Conservation (phyloP, 2,329 filamentous ascomycete species). For the Fusarium mexicanum region DNA sequence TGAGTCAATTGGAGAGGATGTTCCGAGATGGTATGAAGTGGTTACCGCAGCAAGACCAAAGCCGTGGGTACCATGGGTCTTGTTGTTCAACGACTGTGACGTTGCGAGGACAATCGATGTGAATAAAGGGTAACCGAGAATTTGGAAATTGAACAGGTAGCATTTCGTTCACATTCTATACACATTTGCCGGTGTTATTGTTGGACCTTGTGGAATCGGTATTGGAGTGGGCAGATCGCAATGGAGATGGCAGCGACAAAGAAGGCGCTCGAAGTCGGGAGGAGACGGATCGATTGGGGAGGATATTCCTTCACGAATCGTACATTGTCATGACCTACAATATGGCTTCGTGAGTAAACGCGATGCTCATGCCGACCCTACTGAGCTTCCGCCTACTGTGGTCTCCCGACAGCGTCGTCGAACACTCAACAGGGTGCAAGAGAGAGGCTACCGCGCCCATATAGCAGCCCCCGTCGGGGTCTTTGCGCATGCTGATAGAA, state of each 20-base stretch:
- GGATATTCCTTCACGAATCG: rapidly evolving
- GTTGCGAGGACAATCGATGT: rapidly evolving
- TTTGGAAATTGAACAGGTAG: rapidly evolving
- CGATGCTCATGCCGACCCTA: neutral
- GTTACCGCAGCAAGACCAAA: neutral
- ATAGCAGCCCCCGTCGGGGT: rapidly evolving
- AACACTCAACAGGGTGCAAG: rapidly evolving
- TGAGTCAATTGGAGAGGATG: neutral
- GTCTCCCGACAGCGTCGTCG: rapidly evolving
- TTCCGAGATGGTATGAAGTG: neutral
- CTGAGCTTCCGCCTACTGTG: rapidly evolving
- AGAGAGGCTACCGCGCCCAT: rapidly evolving
- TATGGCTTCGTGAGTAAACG: rapidly evolving
- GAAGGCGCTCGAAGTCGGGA: rapidly evolving
- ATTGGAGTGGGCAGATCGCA: neutral
- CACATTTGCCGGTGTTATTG: rapidly evolving
- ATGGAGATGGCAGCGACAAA: rapidly evolving
- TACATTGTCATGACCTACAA: neutral
- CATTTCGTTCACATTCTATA: rapidly evolving
- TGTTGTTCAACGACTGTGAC: neutral
- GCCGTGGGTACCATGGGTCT: neutral
- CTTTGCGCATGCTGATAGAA: rapidly evolving
- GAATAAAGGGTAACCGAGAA: rapidly evolving
- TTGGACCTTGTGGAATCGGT: neutral
- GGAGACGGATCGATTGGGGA: rapidly evolving